Base-by-base conservation (phyloP, 2,329 filamentous ascomycete genomes). In the Xylaria multiplex region DNA sequence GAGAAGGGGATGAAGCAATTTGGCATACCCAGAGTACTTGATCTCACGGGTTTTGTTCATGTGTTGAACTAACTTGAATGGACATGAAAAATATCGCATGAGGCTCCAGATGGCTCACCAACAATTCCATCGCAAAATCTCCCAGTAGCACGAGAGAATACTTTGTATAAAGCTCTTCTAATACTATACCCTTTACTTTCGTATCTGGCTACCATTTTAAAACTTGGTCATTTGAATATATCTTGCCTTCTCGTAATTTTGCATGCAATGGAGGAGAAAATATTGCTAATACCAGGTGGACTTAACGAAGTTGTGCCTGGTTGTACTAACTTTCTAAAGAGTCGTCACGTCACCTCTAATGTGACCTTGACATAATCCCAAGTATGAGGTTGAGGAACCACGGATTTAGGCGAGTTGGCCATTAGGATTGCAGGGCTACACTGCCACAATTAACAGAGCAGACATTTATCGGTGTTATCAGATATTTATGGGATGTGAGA, bases 121-220 rank as follows among this genome's bases (percentile, higher is more conserved):
- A 49, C 49, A 43, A 49, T 49, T 50, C 19, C 54, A 32, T 49
- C 56, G 32, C 48, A 43, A 55, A 63, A 55, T 30, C n/a, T 48
- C 32, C 35, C 40, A 60, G 46, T 48, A 49, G 56, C 46, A 61
- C 45, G 32, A 40, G 59, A 62, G 62, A 67, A 66, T 64, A 69
- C 62, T 73, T 74, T 72, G 70, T 72, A 74, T 73, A 74, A 66
- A 75, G 70, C 69, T 71, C 69, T 70, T 65, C 68, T 74, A 75
- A 74, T 75, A 74, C 50, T 70, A 71, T 69, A 67, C 69, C 69
- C 67, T 68, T 73, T 73, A 68, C 58, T 69, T 74, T 74, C 70
- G 19, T 56, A 55, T 54, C 16, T 54, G 66, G 52, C 55, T 48
- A 67, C 69, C 70, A 35, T 19, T 45, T 40, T 19, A 49, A 22